A percentile compares a stretch with the other conserved stretches of the same genome.
These are phyloP conservation scores for Ananas comosus DNA, from an alignment of 176 grass and related monocot species.

Conservation along the genomic window DNA sequence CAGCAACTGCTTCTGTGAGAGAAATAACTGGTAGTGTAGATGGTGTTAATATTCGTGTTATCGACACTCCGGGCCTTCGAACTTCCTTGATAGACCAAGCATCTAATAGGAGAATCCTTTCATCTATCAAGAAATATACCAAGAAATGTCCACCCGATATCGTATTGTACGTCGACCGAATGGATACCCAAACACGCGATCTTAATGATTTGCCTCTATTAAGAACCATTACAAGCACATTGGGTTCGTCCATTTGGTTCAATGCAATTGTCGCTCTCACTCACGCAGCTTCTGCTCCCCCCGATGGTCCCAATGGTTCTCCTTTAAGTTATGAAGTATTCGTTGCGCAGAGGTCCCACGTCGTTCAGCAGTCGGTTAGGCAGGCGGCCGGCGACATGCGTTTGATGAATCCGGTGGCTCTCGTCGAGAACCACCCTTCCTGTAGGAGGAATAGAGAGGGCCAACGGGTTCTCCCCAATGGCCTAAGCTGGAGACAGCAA, in stretches of 20 bases:
- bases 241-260: constrained; percentile 58
- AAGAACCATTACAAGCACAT: constrained; percentile 52
- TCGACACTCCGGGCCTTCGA: constrained; percentile 85
- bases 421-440: constrained; percentile 83
- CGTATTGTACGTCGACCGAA: constrained; percentile 79
- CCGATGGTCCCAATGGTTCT: constrained; percentile 70
- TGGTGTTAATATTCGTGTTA: constrained; percentile 62
- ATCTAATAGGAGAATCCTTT: constrained; percentile 61
- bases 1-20: constrained; percentile 39
- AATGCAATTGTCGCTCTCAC: constrained; percentile 71
- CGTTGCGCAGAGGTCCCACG: constrained; percentile 40
- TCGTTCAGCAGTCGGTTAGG: constrained; percentile 56
- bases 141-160: constrained; percentile 72
- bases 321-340: constrained; percentile 56
- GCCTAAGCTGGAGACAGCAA: constrained; percentile 62
- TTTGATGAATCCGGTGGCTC: constrained; percentile 55
- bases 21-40: constrained; percentile 57
- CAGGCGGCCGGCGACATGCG: constrained; percentile 47
- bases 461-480: constrained; percentile 78
- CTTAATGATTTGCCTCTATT: constrained; percentile 47
- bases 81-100: constrained; percentile 45
- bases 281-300: constrained; percentile 58
- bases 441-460: constrained; percentile 64
- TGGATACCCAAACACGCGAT: constrained; percentile 56
- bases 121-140: constrained; percentile 60